Evolutionary conservation across 148 eudicot genomes (phyloP).

Genomic region (Heliosperma pusillum): DNA sequence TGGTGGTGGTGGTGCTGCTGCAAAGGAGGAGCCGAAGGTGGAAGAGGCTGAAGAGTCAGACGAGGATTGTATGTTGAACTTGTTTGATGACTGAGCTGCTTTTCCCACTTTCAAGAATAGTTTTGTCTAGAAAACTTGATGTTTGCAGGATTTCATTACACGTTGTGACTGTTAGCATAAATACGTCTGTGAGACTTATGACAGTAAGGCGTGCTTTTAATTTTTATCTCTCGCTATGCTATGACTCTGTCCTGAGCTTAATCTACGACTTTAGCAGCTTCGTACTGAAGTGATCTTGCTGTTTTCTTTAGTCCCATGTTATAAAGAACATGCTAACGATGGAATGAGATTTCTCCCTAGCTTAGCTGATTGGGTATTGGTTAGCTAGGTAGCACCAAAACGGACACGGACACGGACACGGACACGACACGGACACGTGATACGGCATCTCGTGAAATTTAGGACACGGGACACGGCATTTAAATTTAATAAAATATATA

Average conservation of each 20-base stretch:
- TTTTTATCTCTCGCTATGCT: not conserved
- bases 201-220: not conserved
- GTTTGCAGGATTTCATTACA: not conserved
- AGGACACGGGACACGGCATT: no score
- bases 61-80: conserved; percentile 32
- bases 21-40: conserved; percentile 34
- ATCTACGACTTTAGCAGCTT: conserved; percentile 3
- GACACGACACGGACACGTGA: no score
- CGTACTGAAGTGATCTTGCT: not conserved
- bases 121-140: not conserved
- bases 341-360: no score
- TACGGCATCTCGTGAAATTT: no score
- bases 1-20: conserved; percentile 22
- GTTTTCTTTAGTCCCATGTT: not conserved
- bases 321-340: no score
- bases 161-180: not conserved
- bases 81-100: conserved; percentile 45
- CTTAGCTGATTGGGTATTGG: no score
- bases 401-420: no score
- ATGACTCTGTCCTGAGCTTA: conserved; percentile 9
- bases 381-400: no score
- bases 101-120: not conserved
- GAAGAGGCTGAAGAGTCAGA: conserved; percentile 42
- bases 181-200: not conserved
- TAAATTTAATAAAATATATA: no score